Conservation (phyloP, 1,284 basidiomycete species). For the Ustilago nuda region DNA sequence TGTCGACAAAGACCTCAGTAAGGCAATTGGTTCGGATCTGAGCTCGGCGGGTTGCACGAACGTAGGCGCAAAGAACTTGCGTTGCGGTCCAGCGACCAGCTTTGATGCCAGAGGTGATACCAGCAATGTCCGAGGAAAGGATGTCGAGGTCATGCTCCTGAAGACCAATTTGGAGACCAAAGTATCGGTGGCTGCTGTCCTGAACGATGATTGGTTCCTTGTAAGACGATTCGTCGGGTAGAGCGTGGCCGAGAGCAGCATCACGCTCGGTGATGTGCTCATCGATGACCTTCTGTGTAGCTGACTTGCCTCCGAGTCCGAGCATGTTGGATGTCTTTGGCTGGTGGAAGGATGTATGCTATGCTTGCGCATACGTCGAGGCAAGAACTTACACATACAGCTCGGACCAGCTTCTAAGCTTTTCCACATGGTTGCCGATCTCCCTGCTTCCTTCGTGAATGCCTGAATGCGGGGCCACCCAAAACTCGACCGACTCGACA, state of each 20-base stretch:
- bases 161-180: conserved; percentile 21
- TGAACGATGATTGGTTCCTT: conserved; percentile 12
- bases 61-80: conserved; percentile 79
- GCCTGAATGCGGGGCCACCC: neutral
- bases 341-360: neutral
- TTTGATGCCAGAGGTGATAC: conserved; percentile 55
- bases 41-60: conserved; percentile 76
- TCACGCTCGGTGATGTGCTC: conserved; percentile 26
- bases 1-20: conserved; percentile 78
- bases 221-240: conserved; percentile 18
- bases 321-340: conserved; percentile 8
- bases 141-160: conserved; percentile 49
- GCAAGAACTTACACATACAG: neutral
- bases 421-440: neutral
- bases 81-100: conserved; percentile 76
- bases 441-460: neutral
- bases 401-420: neutral
- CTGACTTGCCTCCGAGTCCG: conserved; percentile 21
- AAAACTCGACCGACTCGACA: neutral
- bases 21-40: conserved; percentile 80
- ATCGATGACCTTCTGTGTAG: conserved; percentile 31
- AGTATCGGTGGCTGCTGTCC: conserved; percentile 15
- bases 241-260: conserved; percentile 13
- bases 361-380: neutral
- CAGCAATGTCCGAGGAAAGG: conserved; percentile 49